phyloP scores from a whole-genome alignment of 805 yeast species.

The Ogataea henricii region DNA sequence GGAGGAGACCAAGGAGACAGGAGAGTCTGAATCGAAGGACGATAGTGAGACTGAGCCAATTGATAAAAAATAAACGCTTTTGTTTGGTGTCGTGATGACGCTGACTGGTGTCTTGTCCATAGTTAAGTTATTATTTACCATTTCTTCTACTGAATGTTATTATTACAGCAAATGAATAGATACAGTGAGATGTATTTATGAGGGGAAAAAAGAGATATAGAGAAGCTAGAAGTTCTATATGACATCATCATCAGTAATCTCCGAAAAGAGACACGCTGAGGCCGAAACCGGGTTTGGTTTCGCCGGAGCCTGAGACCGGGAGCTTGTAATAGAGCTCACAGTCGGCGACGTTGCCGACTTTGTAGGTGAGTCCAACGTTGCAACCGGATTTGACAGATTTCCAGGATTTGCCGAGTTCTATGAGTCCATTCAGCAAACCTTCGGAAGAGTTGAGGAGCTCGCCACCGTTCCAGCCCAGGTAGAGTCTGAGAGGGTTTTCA shows the following conservation, averaged over 20 bases:
- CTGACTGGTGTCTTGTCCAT: constrained; percentile 12
- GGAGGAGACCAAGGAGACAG: background rate
- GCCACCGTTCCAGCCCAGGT: constrained; percentile 68
- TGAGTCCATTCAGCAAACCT: constrained; percentile 16
- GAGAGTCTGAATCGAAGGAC: too few relatives aligned
- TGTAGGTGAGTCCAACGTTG: constrained; percentile 62
- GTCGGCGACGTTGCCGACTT: constrained; percentile 60
- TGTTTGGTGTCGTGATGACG: too few relatives aligned
- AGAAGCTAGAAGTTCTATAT: too few relatives aligned
- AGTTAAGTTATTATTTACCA: constrained; percentile 8
- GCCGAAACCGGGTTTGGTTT: constrained; percentile 55
- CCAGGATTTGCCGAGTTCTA: constrained; percentile 18
- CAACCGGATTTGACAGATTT: constrained; percentile 18
- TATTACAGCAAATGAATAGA: too few relatives aligned
- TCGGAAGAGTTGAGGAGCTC: constrained; percentile 40
- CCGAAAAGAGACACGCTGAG: constrained; percentile 30
- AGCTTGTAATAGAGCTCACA: constrained; percentile 66
- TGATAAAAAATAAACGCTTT: constrained; percentile 4
- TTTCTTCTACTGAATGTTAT: background rate
- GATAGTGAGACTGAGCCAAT: background rate
- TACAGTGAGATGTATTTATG: too few relatives aligned
- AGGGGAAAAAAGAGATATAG: too few relatives aligned
- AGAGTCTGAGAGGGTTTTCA: constrained; percentile 58
- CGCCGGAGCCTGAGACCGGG: constrained; percentile 55
- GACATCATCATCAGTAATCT: constrained; percentile 24